phyloP scores from a whole-genome alignment of 257 asterid species.

The Misopates orontium region DNA sequence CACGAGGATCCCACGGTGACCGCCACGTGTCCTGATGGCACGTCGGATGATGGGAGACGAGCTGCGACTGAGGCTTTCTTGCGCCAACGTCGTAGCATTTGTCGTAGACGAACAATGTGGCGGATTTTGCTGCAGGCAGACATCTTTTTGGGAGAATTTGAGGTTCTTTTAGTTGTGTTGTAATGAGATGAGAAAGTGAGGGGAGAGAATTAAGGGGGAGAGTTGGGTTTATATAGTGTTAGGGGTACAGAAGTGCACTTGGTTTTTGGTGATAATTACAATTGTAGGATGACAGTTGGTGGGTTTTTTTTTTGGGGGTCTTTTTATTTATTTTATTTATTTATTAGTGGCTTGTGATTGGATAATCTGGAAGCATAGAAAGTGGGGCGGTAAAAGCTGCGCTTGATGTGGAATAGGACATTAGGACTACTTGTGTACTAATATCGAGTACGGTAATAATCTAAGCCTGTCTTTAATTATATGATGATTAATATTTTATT shows the following conservation, averaged over 20 bases:
- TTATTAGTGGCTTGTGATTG: neutral
- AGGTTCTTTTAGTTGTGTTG: neutral
- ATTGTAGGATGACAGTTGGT: neutral
- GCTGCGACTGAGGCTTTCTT: conserved; percentile 37
- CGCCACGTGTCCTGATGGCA: conserved; percentile 54
- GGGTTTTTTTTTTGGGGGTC: neutral
- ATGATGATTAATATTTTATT: neutral
- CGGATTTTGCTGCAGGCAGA: conserved; percentile 47
- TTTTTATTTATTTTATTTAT: too few relatives aligned
- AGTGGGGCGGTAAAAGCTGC: neutral
- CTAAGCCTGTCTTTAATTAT: neutral
- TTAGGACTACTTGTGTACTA: neutral
- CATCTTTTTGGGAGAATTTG: conserved; percentile 28
- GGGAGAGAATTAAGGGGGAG: conserved; percentile 10
- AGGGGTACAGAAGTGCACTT: conserved; percentile 2
- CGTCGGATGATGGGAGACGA: conserved; percentile 35
- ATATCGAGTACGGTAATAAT: neutral
- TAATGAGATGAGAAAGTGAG: conserved; percentile 23
- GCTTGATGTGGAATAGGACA: neutral
- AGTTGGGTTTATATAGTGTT: conserved; percentile 36
- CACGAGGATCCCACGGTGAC: conserved; percentile 39
- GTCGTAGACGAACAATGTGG: conserved; percentile 47
- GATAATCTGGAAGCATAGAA: neutral
- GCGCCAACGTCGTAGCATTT: conserved; percentile 48
- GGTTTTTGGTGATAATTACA: conserved; percentile 30